Conservation (phyloP, 306 rosid genomes). For the Comarum palustre region DNA sequence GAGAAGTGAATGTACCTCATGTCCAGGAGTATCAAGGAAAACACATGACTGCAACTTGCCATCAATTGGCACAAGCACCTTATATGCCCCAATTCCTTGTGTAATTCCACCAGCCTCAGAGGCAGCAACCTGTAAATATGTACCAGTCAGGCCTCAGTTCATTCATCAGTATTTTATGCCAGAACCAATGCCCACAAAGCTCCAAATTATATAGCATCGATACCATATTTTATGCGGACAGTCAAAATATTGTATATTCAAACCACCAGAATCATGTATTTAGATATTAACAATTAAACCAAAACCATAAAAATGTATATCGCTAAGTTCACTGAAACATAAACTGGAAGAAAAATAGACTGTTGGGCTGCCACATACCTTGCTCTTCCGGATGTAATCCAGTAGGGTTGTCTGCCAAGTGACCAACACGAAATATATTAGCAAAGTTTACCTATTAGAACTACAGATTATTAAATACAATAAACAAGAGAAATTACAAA, state of each 20-base stretch:
- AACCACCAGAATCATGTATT: not conserved
- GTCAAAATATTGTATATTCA: not conserved
- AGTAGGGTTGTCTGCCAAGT: slow-evolving; percentile 84
- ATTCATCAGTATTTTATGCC: slow-evolving; percentile 13
- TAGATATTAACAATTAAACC: not conserved
- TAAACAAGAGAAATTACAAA: slow-evolving; percentile 11
- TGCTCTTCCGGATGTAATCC: slow-evolving; percentile 88
- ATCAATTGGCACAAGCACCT: slow-evolving; percentile 79
- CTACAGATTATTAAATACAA: not conserved
- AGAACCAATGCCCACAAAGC: slow-evolving; percentile 9
- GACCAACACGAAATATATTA: slow-evolving; percentile 35
- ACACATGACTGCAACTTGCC: slow-evolving; percentile 80
- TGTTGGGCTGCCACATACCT: slow-evolving; percentile 49
- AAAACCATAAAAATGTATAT: slow-evolving; percentile 1
- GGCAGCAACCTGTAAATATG: slow-evolving; percentile 77
- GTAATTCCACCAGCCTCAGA: slow-evolving; percentile 99
- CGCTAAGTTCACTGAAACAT: slow-evolving; percentile 12
- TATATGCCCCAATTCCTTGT: slow-evolving; percentile 97
- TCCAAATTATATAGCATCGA: not conserved
- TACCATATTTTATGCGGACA: not conserved
- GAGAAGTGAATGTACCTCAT: slow-evolving; percentile 55
- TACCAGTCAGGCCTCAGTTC: slow-evolving; percentile 29
- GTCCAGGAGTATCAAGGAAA: slow-evolving; percentile 98
- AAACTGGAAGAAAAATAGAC: slow-evolving; percentile 20
- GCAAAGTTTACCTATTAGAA: slow-evolving; percentile 13